phyloP scores from a whole-genome alignment of 192 early-diverging fungal genomes.

The Backusella tuberculispora region DNA sequence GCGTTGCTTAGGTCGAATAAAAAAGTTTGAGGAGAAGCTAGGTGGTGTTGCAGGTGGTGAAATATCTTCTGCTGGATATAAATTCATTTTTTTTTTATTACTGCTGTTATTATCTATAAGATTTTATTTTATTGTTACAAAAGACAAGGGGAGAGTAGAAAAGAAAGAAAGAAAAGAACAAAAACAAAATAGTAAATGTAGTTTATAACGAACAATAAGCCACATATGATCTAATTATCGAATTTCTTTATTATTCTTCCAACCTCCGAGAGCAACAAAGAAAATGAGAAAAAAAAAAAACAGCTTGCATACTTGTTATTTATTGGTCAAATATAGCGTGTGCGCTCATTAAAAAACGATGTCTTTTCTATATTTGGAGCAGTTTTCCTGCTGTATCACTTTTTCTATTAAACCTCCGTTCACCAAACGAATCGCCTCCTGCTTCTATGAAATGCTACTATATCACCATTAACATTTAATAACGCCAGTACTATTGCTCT shows the following conservation, averaged over 20 bases:
- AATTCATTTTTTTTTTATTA: slow-evolving; percentile 25
- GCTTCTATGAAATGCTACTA: too few species aligned
- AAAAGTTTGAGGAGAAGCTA: slow-evolving; percentile 30
- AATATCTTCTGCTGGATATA: slow-evolving; percentile 39
- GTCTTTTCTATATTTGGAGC: not conserved
- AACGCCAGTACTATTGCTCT: too few species aligned
- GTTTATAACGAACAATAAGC: not conserved
- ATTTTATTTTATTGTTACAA: too few species aligned
- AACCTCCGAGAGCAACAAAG: not conserved
- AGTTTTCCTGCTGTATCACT: not conserved
- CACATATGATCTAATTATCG: not conserved
- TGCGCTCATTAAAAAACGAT: not conserved
- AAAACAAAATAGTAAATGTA: not conserved
- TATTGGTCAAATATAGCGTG: not conserved
- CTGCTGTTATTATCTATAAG: not conserved
- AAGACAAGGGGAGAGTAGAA: too few species aligned
- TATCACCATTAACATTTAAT: too few species aligned
- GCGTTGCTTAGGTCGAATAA: slow-evolving; percentile 20
- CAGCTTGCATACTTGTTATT: not conserved
- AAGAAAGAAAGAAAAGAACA: too few species aligned
- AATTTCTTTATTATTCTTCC: not conserved
- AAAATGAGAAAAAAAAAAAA: not conserved
- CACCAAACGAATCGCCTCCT: too few species aligned
- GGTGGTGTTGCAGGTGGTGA: slow-evolving; percentile 45
- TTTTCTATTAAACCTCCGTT: too few species aligned